Percentiles rank a stretch among this genome's conserved stretches.
Evolutionary conservation across 805 yeast genomes (phyloP).

Genomic region (Nakazawaea populi): DNA sequence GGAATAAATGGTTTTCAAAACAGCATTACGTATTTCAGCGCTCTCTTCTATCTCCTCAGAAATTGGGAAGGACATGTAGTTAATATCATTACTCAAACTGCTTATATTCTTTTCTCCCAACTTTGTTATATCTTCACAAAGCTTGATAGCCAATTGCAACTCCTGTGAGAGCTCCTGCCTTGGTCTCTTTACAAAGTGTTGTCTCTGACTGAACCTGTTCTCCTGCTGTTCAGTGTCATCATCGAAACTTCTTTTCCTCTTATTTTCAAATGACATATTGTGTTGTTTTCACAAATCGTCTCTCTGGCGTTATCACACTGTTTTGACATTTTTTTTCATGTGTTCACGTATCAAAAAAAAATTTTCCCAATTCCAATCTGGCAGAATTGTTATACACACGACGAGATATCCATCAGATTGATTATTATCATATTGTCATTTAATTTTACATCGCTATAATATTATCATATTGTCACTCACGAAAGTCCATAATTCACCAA

Average conservation of each 20-base stretch:
- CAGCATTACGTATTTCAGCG: conserved; percentile 50
- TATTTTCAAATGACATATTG: conserved; percentile 5
- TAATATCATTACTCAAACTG: conserved; percentile 40
- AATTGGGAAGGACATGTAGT: conserved; percentile 62
- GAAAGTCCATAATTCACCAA: too few relatives aligned
- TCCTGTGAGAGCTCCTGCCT: conserved; percentile 9
- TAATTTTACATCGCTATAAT: too few relatives aligned
- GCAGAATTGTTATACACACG: not conserved
- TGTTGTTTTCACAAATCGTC: not conserved
- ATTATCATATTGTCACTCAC: too few relatives aligned
- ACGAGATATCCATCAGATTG: not conserved
- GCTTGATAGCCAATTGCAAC: conserved; percentile 35
- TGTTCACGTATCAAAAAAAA: not conserved
- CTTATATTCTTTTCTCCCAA: conserved; percentile 44
- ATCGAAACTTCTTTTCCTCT: conserved; percentile 3
- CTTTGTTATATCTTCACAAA: conserved; percentile 47
- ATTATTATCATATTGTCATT: too few relatives aligned
- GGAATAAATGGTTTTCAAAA: conserved; percentile 61
- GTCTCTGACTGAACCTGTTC: not conserved
- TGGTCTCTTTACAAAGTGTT: conserved; percentile 1
- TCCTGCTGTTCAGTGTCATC: not conserved
- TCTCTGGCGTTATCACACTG: not conserved
- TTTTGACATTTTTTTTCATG: too few relatives aligned
- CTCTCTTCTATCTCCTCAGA: conserved; percentile 60
- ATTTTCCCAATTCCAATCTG: not conserved